Conservation (phyloP, 2,329 filamentous ascomycete species). For the Ascochyta koolunga region DNA sequence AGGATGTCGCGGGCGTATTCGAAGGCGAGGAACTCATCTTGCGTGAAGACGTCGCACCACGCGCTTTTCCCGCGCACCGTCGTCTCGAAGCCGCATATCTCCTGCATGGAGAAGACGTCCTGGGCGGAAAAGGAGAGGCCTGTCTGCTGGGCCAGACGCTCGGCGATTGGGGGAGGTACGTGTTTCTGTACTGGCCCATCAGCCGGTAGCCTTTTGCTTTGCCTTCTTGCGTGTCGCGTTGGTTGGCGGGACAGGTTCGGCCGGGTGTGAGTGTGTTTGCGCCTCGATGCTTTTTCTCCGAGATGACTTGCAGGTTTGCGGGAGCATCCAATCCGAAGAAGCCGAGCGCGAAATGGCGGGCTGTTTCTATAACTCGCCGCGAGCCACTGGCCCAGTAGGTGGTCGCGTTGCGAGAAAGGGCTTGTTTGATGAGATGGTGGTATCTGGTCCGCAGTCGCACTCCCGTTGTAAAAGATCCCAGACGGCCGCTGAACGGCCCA, state of each 20-base stretch:
- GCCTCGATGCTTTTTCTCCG: conserved; percentile 57
- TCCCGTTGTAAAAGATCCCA: conserved; percentile 61
- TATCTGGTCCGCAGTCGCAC: conserved; percentile 62
- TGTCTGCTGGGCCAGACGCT: conserved; percentile 53
- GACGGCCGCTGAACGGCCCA: conserved; percentile 62
- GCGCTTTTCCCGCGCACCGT: conserved; percentile 59
- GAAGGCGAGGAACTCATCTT: conserved; percentile 60
- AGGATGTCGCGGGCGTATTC: conserved; percentile 65
- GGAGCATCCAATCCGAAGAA: conserved; percentile 61
- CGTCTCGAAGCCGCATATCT: conserved; percentile 66
- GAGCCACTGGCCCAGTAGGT: conserved; percentile 62
- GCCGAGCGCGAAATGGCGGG: conserved; percentile 60
- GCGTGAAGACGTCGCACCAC: conserved; percentile 64
- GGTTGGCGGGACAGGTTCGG: conserved; percentile 51
- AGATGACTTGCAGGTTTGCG: conserved; percentile 56
- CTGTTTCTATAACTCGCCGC: conserved; percentile 62
- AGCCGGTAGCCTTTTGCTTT: conserved; percentile 58
- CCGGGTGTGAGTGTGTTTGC: conserved; percentile 64
- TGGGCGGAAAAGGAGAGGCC: conserved; percentile 51
- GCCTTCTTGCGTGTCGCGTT: conserved; percentile 49
- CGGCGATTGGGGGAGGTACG: conserved; percentile 57
- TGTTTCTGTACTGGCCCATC: conserved; percentile 54
- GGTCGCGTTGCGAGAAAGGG: conserved; percentile 9
- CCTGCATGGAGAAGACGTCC: conserved; percentile 65
- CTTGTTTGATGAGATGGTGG: conserved; percentile 50